Percentiles rank a stretch among this genome's conserved stretches.
Conservation (phyloP, 352 stramenopile genomes). For the Pythium pyrilobum region DNA sequence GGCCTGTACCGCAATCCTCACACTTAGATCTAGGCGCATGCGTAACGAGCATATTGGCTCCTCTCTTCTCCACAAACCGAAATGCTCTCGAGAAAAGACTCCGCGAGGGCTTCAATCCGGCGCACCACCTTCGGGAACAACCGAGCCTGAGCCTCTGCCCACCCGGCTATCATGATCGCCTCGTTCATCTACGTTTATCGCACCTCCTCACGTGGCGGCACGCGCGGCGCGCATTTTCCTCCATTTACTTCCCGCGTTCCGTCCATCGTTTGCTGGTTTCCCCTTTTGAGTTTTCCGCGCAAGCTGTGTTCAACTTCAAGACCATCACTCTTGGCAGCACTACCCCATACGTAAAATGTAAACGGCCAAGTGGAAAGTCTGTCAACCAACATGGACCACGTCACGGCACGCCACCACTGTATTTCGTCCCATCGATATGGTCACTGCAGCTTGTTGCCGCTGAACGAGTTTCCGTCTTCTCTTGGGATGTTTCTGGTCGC, state of each 20-base stretch:
- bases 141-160: not conserved
- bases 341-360: conserved; percentile 24
- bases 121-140: conserved; percentile 32
- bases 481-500: conserved; percentile 33
- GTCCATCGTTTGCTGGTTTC: conserved; percentile 4
- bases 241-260: not conserved
- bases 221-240: not conserved
- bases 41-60: not conserved
- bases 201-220: conserved; percentile 41
- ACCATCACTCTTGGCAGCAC: conserved; percentile 27
- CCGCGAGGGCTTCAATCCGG: conserved; percentile 51
- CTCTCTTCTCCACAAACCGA: conserved; percentile 36
- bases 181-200: not conserved
- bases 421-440: conserved; percentile 3
- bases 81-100: conserved; percentile 51
- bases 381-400: conserved; percentile 4
- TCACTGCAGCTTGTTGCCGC: conserved; percentile 29
- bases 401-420: not conserved
- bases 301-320: conserved; percentile 33
- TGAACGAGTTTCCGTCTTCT: conserved; percentile 51
- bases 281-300: conserved; percentile 1
- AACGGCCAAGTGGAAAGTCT: conserved; percentile 11
- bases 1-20: conserved; percentile 28
- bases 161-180: no score
- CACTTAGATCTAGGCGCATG: no score